Conservation (phyloP, 495 filamentous ascomycete genomes). For the Neurospora cerealis region DNA sequence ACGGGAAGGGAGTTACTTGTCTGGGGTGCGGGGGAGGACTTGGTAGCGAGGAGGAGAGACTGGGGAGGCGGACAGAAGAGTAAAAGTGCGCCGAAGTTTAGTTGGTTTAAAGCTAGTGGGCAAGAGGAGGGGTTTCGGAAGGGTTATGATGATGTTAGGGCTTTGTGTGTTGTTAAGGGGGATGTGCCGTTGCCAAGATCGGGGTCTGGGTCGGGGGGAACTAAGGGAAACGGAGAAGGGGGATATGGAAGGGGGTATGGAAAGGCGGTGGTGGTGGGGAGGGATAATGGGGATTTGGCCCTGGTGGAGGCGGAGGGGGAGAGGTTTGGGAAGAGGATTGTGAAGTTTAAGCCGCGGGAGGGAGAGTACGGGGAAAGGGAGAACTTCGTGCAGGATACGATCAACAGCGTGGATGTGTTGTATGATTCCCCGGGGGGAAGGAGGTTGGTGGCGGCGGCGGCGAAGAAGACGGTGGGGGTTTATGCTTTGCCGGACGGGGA, state of each 20-base stretch:
- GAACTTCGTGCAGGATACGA: constrained; percentile 12
- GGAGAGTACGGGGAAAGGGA: not conserved
- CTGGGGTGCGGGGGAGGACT: constrained; percentile 37
- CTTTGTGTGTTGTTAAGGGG: constrained; percentile 23
- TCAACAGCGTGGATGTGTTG: constrained; percentile 27
- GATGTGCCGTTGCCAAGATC: not conserved
- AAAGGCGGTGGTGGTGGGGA: constrained; percentile 25
- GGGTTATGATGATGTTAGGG: constrained; percentile 33
- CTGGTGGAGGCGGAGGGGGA: constrained; percentile 27
- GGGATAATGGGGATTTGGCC: constrained; percentile 32
- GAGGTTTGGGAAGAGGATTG: constrained; percentile 22
- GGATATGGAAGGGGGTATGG: constrained; percentile 3
- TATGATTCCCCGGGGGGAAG: not conserved
- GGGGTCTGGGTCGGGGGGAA: not conserved
- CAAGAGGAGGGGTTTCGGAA: constrained; percentile 14
- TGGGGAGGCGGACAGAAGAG: constrained; percentile 5
- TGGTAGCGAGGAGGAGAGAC: constrained; percentile 24
- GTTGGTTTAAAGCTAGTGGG: constrained; percentile 24
- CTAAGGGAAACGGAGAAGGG: not conserved
- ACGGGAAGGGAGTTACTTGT: constrained; percentile 30
- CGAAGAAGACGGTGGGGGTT: constrained; percentile 20
- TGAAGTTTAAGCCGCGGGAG: constrained; percentile 12
- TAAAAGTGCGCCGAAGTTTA: constrained; percentile 8
- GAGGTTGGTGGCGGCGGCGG: constrained; percentile 14
- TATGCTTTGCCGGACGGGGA: constrained; percentile 14